A percentile compares a stretch with the other conserved stretches of the same genome.
Conservation (phyloP, 306 rosid genomes). For the Prunus mira region DNA sequence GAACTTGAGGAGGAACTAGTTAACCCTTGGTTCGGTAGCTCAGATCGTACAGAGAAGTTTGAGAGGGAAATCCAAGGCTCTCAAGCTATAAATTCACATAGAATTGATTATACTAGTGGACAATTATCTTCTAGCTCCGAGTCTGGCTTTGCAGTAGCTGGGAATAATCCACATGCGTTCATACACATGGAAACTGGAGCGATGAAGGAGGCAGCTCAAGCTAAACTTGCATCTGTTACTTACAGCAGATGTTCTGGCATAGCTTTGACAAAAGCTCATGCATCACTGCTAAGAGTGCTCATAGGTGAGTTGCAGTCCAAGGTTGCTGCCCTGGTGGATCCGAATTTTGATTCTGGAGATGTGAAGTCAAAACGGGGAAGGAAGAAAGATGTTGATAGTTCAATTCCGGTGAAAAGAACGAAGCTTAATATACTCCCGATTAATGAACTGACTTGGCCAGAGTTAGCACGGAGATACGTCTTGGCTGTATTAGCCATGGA, state of each 20-base stretch:
- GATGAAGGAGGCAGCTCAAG: conserved; percentile 75
- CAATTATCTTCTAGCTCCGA: conserved; percentile 35
- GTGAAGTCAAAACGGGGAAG: conserved; percentile 80
- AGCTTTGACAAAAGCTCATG: conserved; percentile 84
- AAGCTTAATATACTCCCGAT: conserved; percentile 85
- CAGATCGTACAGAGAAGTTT: conserved; percentile 39
- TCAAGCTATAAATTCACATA: conserved; percentile 27
- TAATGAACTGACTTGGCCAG: conserved; percentile 99
- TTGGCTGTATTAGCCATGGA: conserved; percentile 89
- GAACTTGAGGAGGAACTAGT: conserved; percentile 87
- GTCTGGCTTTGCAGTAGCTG: conserved; percentile 38
- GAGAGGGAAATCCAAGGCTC: conserved; percentile 40
- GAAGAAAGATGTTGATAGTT: conserved; percentile 76
- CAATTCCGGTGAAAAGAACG: conserved; percentile 53
- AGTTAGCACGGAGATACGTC: conserved; percentile 79
- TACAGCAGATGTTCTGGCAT: conserved; percentile 75
- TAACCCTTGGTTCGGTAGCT: conserved; percentile 75
- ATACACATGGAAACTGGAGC: conserved; percentile 81
- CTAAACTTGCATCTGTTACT: conserved; percentile 63
- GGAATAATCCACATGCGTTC: conserved; percentile 56
- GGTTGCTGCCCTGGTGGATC: conserved; percentile 94
- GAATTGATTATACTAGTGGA: conserved; percentile 36
- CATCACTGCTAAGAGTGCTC: conserved; percentile 75
- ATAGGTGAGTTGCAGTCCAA: conserved; percentile 79
- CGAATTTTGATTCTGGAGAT: conserved; percentile 93